These are phyloP conservation scores for Didymellaceae sp. DNA, from an alignment of 2,329 filamentous ascomycete species.

Conservation along the genomic window DNA sequence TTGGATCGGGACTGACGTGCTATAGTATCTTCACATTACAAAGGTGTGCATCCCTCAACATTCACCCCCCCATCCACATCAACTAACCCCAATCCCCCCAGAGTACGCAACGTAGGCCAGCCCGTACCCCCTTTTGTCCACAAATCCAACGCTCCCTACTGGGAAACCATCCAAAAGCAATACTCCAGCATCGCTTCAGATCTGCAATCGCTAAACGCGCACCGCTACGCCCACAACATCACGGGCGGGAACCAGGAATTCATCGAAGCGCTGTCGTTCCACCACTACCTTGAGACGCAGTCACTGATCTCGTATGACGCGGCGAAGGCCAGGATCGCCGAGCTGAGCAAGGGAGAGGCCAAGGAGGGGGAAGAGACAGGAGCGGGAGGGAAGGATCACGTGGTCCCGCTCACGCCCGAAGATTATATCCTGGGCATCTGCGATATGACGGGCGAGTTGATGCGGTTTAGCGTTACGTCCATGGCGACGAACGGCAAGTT, in stretches of 20 bases:
- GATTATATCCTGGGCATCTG: conserved; percentile 93
- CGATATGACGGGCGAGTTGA: conserved; percentile 93
- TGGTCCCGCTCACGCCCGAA: conserved; percentile 72
- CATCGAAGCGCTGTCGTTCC: conserved; percentile 88
- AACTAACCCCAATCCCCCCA: conserved; percentile 45
- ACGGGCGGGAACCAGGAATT: conserved; percentile 88
- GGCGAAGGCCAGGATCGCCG: conserved; percentile 52
- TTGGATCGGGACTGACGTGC: conserved; percentile 18
- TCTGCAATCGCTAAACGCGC: conserved; percentile 77
- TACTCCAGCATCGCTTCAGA: conserved; percentile 74
- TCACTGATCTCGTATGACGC: conserved; percentile 73
- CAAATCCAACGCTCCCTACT: conserved; percentile 72
- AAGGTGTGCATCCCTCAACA: conserved; percentile 58
- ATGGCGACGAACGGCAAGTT: conserved; percentile 75
- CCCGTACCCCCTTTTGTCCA: conserved; percentile 72
- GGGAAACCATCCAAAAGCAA: conserved; percentile 72
- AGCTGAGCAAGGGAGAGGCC: conserved; percentile 35
- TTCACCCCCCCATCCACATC: background rate
- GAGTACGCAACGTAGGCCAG: conserved; percentile 66
- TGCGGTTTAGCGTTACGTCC: conserved; percentile 91
- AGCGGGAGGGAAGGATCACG: conserved; percentile 8
- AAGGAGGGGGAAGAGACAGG: background rate
- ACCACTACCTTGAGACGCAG: conserved; percentile 83
- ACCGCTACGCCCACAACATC: conserved; percentile 81
- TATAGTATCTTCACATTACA: conserved; percentile 82